Evolutionary conservation across 495 filamentous ascomycete genomes (phyloP).

Genomic region (Podospora fimiseda): DNA sequence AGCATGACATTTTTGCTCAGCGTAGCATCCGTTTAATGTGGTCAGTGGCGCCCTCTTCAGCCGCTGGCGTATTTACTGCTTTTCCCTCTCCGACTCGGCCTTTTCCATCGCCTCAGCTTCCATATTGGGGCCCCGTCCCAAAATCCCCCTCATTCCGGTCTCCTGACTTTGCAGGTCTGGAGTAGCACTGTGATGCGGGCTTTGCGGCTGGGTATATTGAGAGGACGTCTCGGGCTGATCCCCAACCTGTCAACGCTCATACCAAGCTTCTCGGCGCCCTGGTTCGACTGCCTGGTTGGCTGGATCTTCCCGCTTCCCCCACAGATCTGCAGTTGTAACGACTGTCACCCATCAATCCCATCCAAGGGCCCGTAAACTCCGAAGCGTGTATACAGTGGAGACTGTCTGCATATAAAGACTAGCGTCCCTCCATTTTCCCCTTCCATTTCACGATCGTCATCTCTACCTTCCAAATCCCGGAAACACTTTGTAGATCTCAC

Average conservation of each 20-base stretch:
- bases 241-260: not conserved
- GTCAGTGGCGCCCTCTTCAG: constrained; percentile 12
- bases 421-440: constrained; percentile 1
- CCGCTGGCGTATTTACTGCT: not conserved
- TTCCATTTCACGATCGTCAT: not conserved
- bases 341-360: not conserved
- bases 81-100: not conserved
- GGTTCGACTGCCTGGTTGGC: not conserved
- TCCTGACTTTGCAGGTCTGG: not conserved
- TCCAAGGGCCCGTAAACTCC: constrained; percentile 2
- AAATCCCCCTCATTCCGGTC: not conserved
- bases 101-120: constrained; percentile 3
- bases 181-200: not conserved
- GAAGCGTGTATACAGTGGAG: not conserved
- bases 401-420: not conserved
- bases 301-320: not conserved
- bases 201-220: constrained; percentile 3
- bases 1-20: constrained; percentile 7
- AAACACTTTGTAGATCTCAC: not conserved
- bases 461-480: not conserved
- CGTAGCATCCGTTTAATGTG: constrained; percentile 6
- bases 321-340: constrained; percentile 1
- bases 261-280: not conserved
- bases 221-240: constrained; percentile 1
- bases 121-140: constrained; percentile 4